Percentiles rank a stretch among this genome's conserved stretches.
Conservation (phyloP, 371 early-diverging fungal genomes). For the Rozella allomycis region DNA sequence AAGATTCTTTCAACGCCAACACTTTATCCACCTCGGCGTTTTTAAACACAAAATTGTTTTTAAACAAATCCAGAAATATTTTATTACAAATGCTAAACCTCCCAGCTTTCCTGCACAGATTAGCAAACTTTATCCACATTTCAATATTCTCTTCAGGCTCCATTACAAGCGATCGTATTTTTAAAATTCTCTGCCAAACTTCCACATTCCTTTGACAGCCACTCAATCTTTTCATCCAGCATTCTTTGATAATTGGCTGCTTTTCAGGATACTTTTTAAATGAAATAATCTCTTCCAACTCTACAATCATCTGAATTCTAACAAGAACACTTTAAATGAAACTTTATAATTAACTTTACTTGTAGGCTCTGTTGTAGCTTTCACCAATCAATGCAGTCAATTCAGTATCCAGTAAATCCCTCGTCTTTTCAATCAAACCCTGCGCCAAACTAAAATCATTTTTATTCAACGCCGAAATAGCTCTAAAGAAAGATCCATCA, state of each 20-base stretch:
- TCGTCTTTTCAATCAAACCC: constrained; percentile 49
- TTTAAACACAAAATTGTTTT: constrained; percentile 5
- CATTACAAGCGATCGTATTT: constrained; percentile 68
- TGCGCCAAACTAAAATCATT: constrained; percentile 54
- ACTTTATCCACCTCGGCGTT: too few relatives aligned
- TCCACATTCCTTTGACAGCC: constrained; percentile 86
- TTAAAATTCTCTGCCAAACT: constrained; percentile 81
- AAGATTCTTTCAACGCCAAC: too few relatives aligned
- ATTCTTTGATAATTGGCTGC: constrained; percentile 50
- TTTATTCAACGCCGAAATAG: constrained; percentile 64
- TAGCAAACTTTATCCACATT: constrained; percentile 86
- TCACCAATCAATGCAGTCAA: constrained; percentile 73
- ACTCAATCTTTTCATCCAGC: constrained; percentile 68
- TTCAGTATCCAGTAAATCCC: constrained; percentile 71
- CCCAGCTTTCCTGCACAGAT: constrained; percentile 74
- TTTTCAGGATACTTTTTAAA: constrained; percentile 63
- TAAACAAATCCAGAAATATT: constrained; percentile 41
- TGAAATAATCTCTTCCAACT: constrained; percentile 81
- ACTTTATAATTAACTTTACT: constrained; percentile 7
- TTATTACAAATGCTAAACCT: constrained; percentile 58
- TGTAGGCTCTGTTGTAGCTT: constrained; percentile 82
- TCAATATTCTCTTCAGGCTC: constrained; percentile 77
- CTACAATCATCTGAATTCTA: constrained; percentile 86
- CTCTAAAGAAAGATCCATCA: constrained; percentile 51
- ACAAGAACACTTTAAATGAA: constrained; percentile 35